A percentile compares a stretch with the other conserved stretches of the same genome.
phyloP scores from a whole-genome alignment of 768 basidiomycete species.

The Suillus weaverae region DNA sequence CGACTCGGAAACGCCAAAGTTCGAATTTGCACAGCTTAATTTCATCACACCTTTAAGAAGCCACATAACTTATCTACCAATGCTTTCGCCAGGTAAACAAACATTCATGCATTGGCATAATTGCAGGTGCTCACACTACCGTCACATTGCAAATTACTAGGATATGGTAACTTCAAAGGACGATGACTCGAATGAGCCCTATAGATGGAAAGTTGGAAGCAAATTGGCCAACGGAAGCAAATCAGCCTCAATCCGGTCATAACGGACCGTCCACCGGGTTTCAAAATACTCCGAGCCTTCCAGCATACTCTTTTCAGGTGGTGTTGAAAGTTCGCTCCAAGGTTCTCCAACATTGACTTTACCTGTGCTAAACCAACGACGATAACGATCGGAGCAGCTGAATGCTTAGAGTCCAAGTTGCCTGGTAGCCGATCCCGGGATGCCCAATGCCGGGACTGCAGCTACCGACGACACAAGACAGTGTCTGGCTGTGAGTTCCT shows the following conservation, averaged over 20 bases:
- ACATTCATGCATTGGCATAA: background rate
- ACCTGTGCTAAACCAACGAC: background rate
- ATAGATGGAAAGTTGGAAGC: too few species aligned
- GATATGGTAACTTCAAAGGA: conserved; percentile 1
- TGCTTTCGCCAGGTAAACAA: background rate
- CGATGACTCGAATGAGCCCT: background rate
- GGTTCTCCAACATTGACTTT: background rate
- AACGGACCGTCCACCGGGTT: background rate
- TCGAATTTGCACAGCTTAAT: background rate
- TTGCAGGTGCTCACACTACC: background rate
- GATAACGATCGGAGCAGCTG: background rate
- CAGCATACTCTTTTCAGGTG: background rate
- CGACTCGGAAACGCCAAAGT: background rate
- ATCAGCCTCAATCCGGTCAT: background rate
- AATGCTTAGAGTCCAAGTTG: background rate
- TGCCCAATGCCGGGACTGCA: background rate
- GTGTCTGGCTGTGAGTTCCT: background rate
- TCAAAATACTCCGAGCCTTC: background rate
- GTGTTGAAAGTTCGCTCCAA: background rate
- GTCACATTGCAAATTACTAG: background rate
- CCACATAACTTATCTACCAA: background rate
- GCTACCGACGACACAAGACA: background rate
- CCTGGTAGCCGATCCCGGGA: background rate
- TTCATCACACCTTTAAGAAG: background rate
- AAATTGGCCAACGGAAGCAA: conserved; percentile 1